These are phyloP conservation scores for Carex parvula DNA, from an alignment of 176 grass and related monocot species.

Conservation along the genomic window DNA sequence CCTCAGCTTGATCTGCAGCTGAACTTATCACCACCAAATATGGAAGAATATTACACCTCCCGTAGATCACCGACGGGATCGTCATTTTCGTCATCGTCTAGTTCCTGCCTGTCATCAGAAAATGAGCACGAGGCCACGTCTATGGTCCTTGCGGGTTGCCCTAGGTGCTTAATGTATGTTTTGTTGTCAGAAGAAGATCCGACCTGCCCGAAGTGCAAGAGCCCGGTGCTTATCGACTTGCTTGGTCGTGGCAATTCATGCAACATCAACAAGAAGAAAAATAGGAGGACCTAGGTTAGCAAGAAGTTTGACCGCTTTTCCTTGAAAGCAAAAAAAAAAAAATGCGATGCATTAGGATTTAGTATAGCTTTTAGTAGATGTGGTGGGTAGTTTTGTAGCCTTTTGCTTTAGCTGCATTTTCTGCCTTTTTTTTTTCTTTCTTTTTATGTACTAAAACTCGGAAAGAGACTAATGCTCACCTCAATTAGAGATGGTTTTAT, in stretches of 20 bases:
- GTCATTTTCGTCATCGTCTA: constrained; percentile 21
- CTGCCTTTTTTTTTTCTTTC: not conserved
- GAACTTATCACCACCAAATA: constrained; percentile 23
- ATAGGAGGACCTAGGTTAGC: constrained; percentile 29
- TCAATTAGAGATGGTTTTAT: constrained; percentile 11
- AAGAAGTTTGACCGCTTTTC: constrained; percentile 12
- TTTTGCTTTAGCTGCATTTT: constrained; percentile 18
- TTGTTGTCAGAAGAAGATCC: constrained; percentile 35
- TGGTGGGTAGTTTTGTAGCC: constrained; percentile 2
- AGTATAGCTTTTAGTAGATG: constrained; percentile 9
- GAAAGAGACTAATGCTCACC: constrained; percentile 25
- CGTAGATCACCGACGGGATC: not conserved
- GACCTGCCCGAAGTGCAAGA: constrained; percentile 42
- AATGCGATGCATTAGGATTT: not conserved
- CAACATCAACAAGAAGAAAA: constrained; percentile 24
- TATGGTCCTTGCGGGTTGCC: constrained; percentile 40
- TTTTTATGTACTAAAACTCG: constrained; percentile 18
- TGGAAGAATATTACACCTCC: constrained; percentile 2
- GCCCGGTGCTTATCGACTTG: constrained; percentile 38
- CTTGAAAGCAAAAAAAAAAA: not conserved
- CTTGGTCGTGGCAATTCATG: not conserved
- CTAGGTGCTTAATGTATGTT: constrained; percentile 44
- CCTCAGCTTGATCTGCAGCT: constrained; percentile 27
- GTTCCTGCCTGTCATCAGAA: constrained; percentile 41
- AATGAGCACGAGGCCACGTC: constrained; percentile 28